phyloP scores from a whole-genome alignment of 1,139 yeast genomes.

The Pneumocystis canis region DNA sequence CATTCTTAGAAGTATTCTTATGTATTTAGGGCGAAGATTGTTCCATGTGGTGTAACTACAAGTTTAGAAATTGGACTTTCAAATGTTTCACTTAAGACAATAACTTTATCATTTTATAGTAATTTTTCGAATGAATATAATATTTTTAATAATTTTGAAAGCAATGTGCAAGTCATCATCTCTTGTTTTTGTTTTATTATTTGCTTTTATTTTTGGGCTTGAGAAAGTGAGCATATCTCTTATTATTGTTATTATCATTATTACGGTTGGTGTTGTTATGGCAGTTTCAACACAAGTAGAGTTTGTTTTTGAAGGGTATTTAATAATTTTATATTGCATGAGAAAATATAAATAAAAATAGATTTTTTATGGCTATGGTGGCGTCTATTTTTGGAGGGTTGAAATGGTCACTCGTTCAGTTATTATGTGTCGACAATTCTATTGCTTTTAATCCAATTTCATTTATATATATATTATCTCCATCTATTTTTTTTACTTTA shows the following conservation, averaged over 20 bases:
- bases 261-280: conserved; percentile 72
- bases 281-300: conserved; percentile 54
- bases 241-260: conserved; percentile 51
- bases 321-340: not conserved
- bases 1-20: conserved; percentile 2
- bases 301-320: conserved; percentile 23
- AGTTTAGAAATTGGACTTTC: conserved; percentile 92
- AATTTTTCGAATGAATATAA: conserved; percentile 29
- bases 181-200: conserved; percentile 70
- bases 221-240: conserved; percentile 59
- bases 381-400: conserved; percentile 79
- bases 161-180: conserved; percentile 48
- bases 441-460: conserved; percentile 59
- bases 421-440: conserved; percentile 48
- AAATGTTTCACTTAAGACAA: conserved; percentile 63
- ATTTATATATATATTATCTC: conserved; percentile 71
- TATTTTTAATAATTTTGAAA: conserved; percentile 23
- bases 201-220: conserved; percentile 65
- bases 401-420: conserved; percentile 88
- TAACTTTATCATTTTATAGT: conserved; percentile 76
- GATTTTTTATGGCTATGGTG: conserved; percentile 48
- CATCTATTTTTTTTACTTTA: conserved; percentile 58
- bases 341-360: conserved; percentile 2
- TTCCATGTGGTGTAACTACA: conserved; percentile 78
- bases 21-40: conserved; percentile 32